Evolutionary conservation across 176 grass and related monocot species (phyloP), one percentile per base, ranked within the genome.

Genomic region (Chrysopogon serrulatus): DNA sequence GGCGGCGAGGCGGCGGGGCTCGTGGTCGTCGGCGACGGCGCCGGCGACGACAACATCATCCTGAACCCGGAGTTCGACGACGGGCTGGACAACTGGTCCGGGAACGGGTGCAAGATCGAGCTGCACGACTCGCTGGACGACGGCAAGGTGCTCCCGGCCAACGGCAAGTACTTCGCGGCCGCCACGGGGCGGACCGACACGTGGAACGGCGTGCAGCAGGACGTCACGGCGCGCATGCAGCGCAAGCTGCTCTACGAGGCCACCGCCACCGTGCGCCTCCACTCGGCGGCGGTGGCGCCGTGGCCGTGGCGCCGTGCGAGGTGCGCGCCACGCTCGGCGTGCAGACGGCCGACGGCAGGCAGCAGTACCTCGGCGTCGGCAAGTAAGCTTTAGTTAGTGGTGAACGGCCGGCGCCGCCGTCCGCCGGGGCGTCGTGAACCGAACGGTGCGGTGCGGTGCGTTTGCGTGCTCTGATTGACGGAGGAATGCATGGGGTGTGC

Each of bases 121-220:
- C 65, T 96, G 31, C 91, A 92, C 45, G 91, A 94, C 80, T 90
- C 93, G 8, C 83, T 96, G 83, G 96, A 82, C 51, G 93, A 85
- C 44, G 96, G 91, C 51, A 93, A 92, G 80, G 77, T 99, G 17
- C 24, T 86, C 15, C 93, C 96, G 17, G 73, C 44, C 19, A 88
- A 19, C 40, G 96, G 93, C 27, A 99, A 92, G 57, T 92, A 90
- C 76, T 99, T 99, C 76, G 89, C 87, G 43, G 81, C 91, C 2
- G 83, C 91, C 0, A 96, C 96, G 2, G 90, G 89, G 57, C 78
- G 96, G 6, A 96, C 91, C 26, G 89, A 94, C 78, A 81, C 68
- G 16, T 90, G 87, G 80, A 90, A 94, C 74, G 96, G 96, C 43
- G 86, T 96, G 67, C 90, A 94, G 89, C 96, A 99, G 82, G 96